Base-by-base conservation (phyloP, 2,329 filamentous ascomycete species). In the Cordyceps javanica region DNA sequence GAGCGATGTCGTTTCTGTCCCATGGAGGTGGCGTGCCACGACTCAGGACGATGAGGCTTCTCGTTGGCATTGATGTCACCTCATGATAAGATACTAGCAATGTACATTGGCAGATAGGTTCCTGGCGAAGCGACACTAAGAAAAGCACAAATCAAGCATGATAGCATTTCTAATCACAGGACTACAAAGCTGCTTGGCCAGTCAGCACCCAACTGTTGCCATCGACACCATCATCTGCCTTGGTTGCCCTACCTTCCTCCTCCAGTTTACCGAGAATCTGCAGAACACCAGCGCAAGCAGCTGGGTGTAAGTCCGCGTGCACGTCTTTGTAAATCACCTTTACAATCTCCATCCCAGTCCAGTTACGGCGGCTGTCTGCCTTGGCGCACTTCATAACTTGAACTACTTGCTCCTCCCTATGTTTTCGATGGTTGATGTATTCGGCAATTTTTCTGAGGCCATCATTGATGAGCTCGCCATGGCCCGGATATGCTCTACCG, bases 321-420 rank as follows among this genome's bases (percentile, higher is more conserved):
- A 96, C 86, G 65, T 90, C 86, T 55, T 79, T 81, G 70, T 99
- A 99, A 34, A 99, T 90, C 32, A 89, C 76, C 71, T 88, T 89
- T n/a, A 97, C 93, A 62, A 97, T 77, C 59, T 93, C 90, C 81
- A 91, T 87, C 9, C 85, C 79, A 7, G 81, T 83, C 89, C 88
- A 91, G 0, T 71, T 69, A 59, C 73, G 59, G 25, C 48, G 44
- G 7, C 51, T 38, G 34, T 46, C 59, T 10, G 57, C 46, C 19
- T 61, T 61, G 34, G 66, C 63, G 2, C 70, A 62, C 14, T 73
- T 73, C 63, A 96, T 69, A 0, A 87, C 83, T 57, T 81, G 79
- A 19, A 94, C 62, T 5, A 95, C 85, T 69, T 96, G 89, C 38
- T 85, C 78, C 72, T 97, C 93, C 23, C 94, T 82, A 73, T 89